Evolutionary conservation across 768 basidiomycete genomes (phyloP).

Genomic region (Nidularia pulvinata): DNA sequence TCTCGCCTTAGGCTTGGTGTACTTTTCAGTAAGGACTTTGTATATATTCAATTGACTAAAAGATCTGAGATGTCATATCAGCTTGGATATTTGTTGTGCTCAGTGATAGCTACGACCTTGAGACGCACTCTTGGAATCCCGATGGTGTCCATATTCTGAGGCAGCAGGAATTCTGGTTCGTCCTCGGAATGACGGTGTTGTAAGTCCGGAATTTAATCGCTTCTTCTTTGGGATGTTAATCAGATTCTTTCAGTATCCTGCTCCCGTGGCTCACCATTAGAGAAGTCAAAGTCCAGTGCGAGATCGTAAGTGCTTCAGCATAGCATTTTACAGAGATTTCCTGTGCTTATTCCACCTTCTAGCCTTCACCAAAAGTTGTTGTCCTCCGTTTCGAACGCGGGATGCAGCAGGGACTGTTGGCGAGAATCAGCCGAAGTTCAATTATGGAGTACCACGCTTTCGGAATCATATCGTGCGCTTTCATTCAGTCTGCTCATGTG

Average conservation of each 20-base stretch:
- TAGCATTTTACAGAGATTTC: neutral
- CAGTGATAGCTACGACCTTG: conserved; percentile 61
- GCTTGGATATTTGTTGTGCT: conserved; percentile 74
- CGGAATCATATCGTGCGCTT: conserved; percentile 74
- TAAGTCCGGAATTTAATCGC: conserved; percentile 23
- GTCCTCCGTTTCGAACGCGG: conserved; percentile 80
- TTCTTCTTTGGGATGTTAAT: conserved; percentile 5
- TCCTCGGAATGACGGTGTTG: conserved; percentile 73
- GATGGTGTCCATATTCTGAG: conserved; percentile 53
- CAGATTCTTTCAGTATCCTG: conserved; percentile 42
- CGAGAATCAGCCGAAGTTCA: conserved; percentile 75
- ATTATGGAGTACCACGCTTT: conserved; percentile 87
- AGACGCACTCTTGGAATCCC: conserved; percentile 59
- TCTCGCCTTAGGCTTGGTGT: conserved; percentile 38
- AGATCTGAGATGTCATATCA: conserved; percentile 10
- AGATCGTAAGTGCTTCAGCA: conserved; percentile 51
- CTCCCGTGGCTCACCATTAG: conserved; percentile 81
- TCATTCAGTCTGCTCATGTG: conserved; percentile 6
- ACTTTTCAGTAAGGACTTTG: conserved; percentile 44
- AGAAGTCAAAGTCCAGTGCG: conserved; percentile 74
- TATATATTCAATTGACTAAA: neutral
- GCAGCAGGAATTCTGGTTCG: conserved; percentile 84
- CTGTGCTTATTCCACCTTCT: conserved; percentile 3
- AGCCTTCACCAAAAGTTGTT: conserved; percentile 84
- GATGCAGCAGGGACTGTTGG: conserved; percentile 84